Percentiles rank a stretch among this genome's conserved stretches.
phyloP scores from a whole-genome alignment of 2,329 filamentous ascomycete species.

The Mycosphaerelloides madeirae region DNA sequence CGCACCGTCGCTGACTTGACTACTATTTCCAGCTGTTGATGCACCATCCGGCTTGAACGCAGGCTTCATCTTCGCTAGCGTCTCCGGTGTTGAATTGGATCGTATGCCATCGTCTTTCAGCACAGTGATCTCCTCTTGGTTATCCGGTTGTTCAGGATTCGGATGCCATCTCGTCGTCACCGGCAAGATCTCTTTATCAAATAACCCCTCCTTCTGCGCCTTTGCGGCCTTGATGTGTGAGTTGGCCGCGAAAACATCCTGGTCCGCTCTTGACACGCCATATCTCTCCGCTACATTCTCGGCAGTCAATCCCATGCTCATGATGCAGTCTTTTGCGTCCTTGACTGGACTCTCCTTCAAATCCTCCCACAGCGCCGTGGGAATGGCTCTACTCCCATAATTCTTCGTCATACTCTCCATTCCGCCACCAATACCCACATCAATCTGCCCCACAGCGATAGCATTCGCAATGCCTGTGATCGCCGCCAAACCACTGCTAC shows the following conservation, averaged over 20 bases:
- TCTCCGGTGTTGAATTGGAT: conserved; percentile 61
- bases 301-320: conserved; percentile 87
- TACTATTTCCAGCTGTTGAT: conserved; percentile 79
- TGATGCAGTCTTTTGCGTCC: conserved; percentile 79
- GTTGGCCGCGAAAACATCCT: conserved; percentile 75
- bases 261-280: conserved; percentile 65
- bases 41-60: conserved; percentile 72
- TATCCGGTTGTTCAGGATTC: conserved; percentile 52
- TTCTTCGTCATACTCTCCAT: conserved; percentile 97
- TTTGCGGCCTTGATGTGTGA: conserved; percentile 68
- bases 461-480: conserved; percentile 69
- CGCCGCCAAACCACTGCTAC: conserved; percentile 70
- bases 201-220: conserved; percentile 65
- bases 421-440: conserved; percentile 73
- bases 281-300: conserved; percentile 84
- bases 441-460: conserved; percentile 69
- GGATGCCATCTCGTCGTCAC: conserved; percentile 67
- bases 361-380: conserved; percentile 71
- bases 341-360: conserved; percentile 60
- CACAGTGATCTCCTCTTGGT: conserved; percentile 59
- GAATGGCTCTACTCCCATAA: conserved; percentile 81
- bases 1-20: conserved; percentile 83
- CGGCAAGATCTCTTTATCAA: conserved; percentile 74
- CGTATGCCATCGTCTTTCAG: conserved; percentile 79
- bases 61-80: conserved; percentile 74